These are phyloP conservation scores for Eruca vesicaria DNA, from an alignment of 441 rosid genomes.

Conservation along the genomic window DNA sequence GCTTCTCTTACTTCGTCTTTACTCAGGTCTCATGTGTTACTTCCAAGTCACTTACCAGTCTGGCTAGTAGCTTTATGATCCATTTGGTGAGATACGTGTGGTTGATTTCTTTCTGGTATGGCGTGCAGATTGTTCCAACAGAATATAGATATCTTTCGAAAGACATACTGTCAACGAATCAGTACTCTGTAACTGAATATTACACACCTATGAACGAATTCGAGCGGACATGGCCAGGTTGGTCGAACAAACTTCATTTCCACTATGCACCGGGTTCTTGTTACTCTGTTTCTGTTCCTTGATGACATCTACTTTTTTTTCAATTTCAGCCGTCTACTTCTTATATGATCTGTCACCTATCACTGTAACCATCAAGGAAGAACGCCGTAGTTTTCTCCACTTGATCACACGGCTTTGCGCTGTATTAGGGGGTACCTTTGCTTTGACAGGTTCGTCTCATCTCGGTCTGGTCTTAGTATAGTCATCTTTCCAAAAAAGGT, in stretches of 20 bases:
- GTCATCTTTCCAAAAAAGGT: neutral
- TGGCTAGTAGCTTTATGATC: neutral
- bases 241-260: conserved; percentile 16
- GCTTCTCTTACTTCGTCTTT: neutral
- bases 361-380: conserved; percentile 93
- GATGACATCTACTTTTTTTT: neutral
- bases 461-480: no score
- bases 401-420: conserved; percentile 96
- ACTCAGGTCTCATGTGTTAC: neutral
- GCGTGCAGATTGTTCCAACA: conserved; percentile 91
- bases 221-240: conserved; percentile 95
- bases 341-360: conserved; percentile 95
- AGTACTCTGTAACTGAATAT: conserved; percentile 92
- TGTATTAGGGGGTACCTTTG: conserved; percentile 96
- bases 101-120: conserved; percentile 6
- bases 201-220: conserved; percentile 70
- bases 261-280: neutral
- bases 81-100: neutral
- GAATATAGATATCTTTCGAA: conserved; percentile 86
- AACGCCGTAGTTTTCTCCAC: conserved; percentile 87
- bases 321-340: conserved; percentile 82
- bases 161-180: conserved; percentile 88
- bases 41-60: neutral
- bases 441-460: conserved; percentile 66
- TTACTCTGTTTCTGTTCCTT: conserved; percentile 9